phyloP scores from a whole-genome alignment of 176 grass and related monocot genomes.

The Carex kokanica region DNA sequence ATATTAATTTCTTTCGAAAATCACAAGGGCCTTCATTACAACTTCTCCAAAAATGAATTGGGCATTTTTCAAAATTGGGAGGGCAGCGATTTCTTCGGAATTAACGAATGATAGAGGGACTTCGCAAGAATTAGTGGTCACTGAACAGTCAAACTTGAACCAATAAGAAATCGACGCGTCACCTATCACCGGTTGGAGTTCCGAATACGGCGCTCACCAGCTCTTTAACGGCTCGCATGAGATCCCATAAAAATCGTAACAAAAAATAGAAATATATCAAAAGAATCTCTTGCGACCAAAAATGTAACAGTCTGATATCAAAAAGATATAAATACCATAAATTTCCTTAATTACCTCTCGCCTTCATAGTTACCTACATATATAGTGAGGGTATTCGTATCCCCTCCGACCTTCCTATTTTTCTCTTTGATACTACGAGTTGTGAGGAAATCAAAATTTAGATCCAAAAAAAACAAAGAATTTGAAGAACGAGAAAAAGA shows the following conservation, averaged over 20 bases:
- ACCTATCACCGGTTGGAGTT: not conserved
- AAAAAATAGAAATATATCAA: not conserved
- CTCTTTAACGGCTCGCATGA: not conserved
- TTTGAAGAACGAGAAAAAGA: not conserved
- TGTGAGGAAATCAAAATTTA: not conserved
- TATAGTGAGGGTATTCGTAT: not conserved
- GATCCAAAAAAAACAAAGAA: not conserved
- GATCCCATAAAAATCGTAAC: constrained; percentile 7
- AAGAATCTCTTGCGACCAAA: not conserved
- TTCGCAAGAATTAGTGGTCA: not conserved
- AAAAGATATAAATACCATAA: not conserved
- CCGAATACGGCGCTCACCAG: not conserved
- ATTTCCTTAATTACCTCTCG: not conserved
- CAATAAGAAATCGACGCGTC: not conserved
- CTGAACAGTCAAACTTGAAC: not conserved
- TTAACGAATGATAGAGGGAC: not conserved
- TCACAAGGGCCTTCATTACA: too few species aligned
- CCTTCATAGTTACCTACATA: not conserved
- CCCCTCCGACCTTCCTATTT: not conserved
- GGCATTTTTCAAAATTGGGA: not conserved
- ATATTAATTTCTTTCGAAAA: too few species aligned
- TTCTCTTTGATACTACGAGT: not conserved
- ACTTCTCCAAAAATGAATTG: not conserved
- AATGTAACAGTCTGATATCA: not conserved
- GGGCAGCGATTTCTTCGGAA: not conserved